Evolutionary conservation across 2,329 filamentous ascomycete genomes (phyloP).

Genomic region (Pezicula neosporulosa): DNA sequence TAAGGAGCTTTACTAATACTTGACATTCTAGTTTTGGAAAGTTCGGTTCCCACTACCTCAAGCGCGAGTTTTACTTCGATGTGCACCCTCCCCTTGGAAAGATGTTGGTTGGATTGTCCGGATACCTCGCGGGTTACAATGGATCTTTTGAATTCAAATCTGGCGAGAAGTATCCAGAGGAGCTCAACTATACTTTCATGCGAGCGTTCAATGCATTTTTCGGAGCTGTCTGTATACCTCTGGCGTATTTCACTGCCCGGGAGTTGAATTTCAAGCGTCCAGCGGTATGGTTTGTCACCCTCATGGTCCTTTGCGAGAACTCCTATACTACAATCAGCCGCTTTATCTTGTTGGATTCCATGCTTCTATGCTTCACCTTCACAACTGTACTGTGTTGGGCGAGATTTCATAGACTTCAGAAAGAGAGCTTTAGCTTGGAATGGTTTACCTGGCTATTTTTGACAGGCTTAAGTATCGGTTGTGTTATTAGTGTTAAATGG

Average conservation of each 20-base stretch:
- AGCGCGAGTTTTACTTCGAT: constrained; percentile 99
- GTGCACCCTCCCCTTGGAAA: constrained; percentile 94
- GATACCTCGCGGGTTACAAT: constrained; percentile 96
- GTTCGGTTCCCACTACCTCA: constrained; percentile 98
- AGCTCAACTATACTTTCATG: constrained; percentile 98
- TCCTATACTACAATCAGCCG: constrained; percentile 98
- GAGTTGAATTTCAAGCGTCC: constrained; percentile 84
- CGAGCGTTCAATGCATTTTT: constrained; percentile 95
- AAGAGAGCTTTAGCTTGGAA: constrained; percentile 81
- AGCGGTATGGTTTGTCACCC: constrained; percentile 88
- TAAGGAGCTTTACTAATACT: constrained; percentile 25
- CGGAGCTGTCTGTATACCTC: constrained; percentile 84
- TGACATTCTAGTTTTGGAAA: constrained; percentile 71
- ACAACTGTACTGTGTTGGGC: constrained; percentile 96
- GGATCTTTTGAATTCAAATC: constrained; percentile 99
- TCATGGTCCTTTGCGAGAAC: constrained; percentile 99
- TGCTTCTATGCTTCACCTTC: constrained; percentile 98
- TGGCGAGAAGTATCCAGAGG: constrained; percentile 88
- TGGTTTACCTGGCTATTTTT: constrained; percentile 96
- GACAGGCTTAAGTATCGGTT: constrained; percentile 93
- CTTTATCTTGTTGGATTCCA: constrained; percentile 97
- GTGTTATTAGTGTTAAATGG: constrained; percentile 97
- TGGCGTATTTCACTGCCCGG: constrained; percentile 93
- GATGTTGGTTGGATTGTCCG: constrained; percentile 95
- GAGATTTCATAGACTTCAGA: constrained; percentile 87